Percentiles rank a stretch among this genome's conserved stretches.
phyloP scores from a whole-genome alignment of 805 yeast species.

The Starmerella sirachaensis region DNA sequence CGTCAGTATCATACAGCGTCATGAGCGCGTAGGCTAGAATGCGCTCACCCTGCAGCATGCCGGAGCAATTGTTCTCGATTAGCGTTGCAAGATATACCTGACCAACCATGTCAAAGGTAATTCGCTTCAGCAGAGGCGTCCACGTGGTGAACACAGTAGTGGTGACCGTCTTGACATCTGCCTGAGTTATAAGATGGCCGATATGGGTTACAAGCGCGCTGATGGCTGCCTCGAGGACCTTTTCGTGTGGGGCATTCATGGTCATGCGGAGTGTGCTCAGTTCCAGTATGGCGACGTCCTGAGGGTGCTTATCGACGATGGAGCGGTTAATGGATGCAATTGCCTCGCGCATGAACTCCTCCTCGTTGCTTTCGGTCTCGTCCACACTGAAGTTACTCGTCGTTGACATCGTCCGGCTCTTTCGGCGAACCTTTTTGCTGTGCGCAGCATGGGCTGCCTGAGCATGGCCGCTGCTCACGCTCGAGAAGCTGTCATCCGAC shows the following conservation, averaged over 20 bases:
- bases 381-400: constrained; percentile 34
- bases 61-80: constrained; percentile 38
- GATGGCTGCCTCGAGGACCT: constrained; percentile 73
- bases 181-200: constrained; percentile 60
- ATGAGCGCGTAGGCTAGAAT: constrained; percentile 41
- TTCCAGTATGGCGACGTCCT: constrained; percentile 86
- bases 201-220: constrained; percentile 60
- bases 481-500: constrained; percentile 27
- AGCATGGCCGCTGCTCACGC: constrained; percentile 15
- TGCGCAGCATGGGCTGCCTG: not conserved
- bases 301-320: constrained; percentile 78
- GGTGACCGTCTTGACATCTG: constrained; percentile 67
- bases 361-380: constrained; percentile 40
- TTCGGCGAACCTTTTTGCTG: constrained; percentile 15
- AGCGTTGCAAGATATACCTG: constrained; percentile 53
- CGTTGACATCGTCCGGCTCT: constrained; percentile 20
- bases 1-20: constrained; percentile 67
- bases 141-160: constrained; percentile 65
- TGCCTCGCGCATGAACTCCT: constrained; percentile 81
- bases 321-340: constrained; percentile 87
- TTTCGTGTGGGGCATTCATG: constrained; percentile 89
- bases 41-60: constrained; percentile 32
- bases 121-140: constrained; percentile 72
- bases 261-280: constrained; percentile 93
- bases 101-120: constrained; percentile 71